Percentiles rank a stretch among this genome's conserved stretches.
Evolutionary conservation across 163 green algal genomes (phyloP).

Genomic region (Scenedesmus sp.): DNA sequence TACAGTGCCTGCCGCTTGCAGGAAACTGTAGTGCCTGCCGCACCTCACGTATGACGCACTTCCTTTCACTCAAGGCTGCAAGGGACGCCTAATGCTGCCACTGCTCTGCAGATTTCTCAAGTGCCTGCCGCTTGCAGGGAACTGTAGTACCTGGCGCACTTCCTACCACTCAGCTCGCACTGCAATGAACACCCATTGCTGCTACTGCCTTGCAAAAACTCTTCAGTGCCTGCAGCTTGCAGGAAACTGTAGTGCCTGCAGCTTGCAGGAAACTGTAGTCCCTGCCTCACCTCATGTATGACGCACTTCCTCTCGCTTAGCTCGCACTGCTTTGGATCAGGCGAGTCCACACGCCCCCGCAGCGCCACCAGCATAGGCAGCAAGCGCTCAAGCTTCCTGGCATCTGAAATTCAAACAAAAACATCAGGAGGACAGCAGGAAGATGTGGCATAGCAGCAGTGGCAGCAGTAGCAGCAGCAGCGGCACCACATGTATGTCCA

Average conservation of each 20-base stretch:
- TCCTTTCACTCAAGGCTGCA: slow-evolving; percentile 18
- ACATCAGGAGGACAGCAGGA: neutral
- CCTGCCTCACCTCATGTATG: slow-evolving; percentile 52
- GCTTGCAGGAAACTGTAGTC: neutral
- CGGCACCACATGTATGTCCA: neutral
- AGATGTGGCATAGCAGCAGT: neutral
- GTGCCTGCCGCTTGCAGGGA: no score
- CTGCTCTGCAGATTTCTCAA: no score
- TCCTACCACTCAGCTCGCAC: no score
- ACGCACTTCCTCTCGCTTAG: slow-evolving; percentile 60
- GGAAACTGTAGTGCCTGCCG: neutral
- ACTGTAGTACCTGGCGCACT: no score
- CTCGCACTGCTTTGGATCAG: slow-evolving; percentile 69
- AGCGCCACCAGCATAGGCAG: slow-evolving; percentile 71
- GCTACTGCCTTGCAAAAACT: neutral
- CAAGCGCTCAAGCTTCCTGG: slow-evolving; percentile 57
- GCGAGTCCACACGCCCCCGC: slow-evolving; percentile 69
- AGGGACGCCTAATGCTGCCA: no score
- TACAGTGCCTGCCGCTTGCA: neutral
- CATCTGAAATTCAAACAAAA: slow-evolving; percentile 51
- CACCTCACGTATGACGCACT: slow-evolving; percentile 57
- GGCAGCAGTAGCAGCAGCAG: neutral
- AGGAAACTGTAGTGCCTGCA: neutral
- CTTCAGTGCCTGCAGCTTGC: neutral
- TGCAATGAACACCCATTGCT: no score